Evolutionary conservation across 495 filamentous ascomycete genomes (phyloP), one percentile per base, ranked within the genome.

Genomic region (Apiosordaria backusii): DNA sequence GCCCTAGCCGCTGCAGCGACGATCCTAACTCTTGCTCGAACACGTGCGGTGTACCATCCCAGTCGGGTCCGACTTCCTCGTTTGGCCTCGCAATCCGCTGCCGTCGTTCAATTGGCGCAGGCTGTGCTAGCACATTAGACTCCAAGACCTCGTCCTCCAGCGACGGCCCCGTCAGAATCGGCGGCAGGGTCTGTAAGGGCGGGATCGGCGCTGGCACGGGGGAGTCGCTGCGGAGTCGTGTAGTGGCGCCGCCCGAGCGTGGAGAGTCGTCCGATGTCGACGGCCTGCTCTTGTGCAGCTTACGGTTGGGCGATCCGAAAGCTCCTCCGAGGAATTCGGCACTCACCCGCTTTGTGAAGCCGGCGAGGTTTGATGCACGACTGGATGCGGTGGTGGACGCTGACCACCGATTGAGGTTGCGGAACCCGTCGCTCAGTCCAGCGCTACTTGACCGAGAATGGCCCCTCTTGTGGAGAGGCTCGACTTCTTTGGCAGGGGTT

Each of bases 341-440:
- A 68, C 85, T 81, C 63, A 87, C 79, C 67, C 85, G 81, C 64
- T 83, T 83, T 54, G 87, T 85, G 68, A 82, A 82, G 67, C 80
- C 86, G 73, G 83, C 71, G 75, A 80, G 53, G 79, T 82, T 77
- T 50, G 89, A 89, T 29, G 82, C 77, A 57, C 80, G 85, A 75
- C 89, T 93, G 55, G 89, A 92, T 10, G 84, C 73, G 22, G 92
- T 91, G 4, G 90, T 91, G 4, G 90, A 92, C 26, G 89, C 86
- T 26, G 90, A 93, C 92, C 90, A 94, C 62, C 91, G 88, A 76
- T 94, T 92, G 71, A 92, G 82, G 65, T 88, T 92, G 35, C 85
- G 87, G 53, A 92, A 77, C 4, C 87, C 86, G 71, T 91, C 89
- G 70, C 81, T 83, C 64, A 88, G 76, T 62, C 78, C 82, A 23